phyloP scores from a whole-genome alignment of 495 filamentous ascomycete species.

The Xylaria castorea region DNA sequence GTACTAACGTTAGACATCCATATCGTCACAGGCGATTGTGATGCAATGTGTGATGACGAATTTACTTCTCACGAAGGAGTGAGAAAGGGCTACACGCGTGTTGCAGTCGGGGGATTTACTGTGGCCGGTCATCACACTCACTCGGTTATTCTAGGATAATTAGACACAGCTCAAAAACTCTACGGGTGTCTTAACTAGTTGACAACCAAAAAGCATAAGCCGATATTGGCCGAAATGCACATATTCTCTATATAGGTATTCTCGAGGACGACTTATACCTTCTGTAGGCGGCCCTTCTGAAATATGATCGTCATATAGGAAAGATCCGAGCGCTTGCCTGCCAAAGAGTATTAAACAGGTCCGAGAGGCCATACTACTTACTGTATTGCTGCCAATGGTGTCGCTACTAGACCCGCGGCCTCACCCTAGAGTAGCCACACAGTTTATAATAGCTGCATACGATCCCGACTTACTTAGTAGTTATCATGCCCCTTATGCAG shows the following conservation, averaged over 20 bases:
- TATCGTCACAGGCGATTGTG: neutral
- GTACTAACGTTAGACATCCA: neutral
- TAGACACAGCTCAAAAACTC: neutral
- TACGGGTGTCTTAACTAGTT: neutral
- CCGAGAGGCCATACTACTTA: neutral
- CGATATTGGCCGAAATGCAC: slow-evolving; percentile 20
- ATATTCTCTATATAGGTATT: neutral
- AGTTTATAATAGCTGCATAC: slow-evolving; percentile 18
- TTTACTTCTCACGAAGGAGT: neutral
- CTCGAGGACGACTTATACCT: neutral
- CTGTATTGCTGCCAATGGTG: slow-evolving; percentile 12
- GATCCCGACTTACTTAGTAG: slow-evolving; percentile 2
- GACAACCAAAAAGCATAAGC: neutral
- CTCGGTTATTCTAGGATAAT: slow-evolving; percentile 22
- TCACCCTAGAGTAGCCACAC: slow-evolving; percentile 2
- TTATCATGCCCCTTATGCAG: slow-evolving; percentile 5
- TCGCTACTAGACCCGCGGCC: slow-evolving; percentile 11
- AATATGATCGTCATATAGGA: slow-evolving; percentile 8
- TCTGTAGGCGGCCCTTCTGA: neutral
- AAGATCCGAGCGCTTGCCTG: slow-evolving; percentile 1
- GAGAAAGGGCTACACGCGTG: neutral
- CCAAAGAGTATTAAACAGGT: neutral
- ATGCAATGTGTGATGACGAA: neutral
- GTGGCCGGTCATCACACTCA: neutral
- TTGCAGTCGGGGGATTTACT: neutral